Evolutionary conservation across 768 basidiomycete genomes (phyloP).

Genomic region (Hypholoma fasciculare): DNA sequence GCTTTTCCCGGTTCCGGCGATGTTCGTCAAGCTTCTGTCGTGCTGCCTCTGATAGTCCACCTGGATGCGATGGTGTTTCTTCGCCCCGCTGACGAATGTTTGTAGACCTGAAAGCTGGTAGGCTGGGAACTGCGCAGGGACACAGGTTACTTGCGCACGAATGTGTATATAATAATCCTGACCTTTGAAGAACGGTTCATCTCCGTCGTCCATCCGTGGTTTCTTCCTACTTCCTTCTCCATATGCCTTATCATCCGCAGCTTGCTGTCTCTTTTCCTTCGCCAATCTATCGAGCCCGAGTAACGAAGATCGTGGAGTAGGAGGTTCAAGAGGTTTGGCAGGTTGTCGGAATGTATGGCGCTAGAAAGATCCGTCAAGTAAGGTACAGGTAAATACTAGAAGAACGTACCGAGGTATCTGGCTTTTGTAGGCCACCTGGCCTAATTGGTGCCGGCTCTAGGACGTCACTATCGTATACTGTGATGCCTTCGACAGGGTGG

Average conservation of each 20-base stretch:
- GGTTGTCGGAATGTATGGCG: slow-evolving; percentile 82
- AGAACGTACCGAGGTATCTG: slow-evolving; percentile 47
- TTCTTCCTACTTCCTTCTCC: slow-evolving; percentile 63
- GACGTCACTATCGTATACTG: slow-evolving; percentile 77
- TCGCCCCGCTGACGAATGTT: slow-evolving; percentile 75
- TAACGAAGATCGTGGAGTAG: slow-evolving; percentile 75
- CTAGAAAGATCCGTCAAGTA: slow-evolving; percentile 35
- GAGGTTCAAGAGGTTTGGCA: slow-evolving; percentile 69
- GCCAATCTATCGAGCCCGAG: slow-evolving; percentile 90
- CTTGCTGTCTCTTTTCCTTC: slow-evolving; percentile 78
- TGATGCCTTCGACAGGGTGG: slow-evolving; percentile 73
- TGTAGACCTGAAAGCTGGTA: slow-evolving; percentile 58
- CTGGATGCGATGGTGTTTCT: slow-evolving; percentile 93
- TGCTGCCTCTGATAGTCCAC: slow-evolving; percentile 81
- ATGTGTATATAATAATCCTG: not conserved
- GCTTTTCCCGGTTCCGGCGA: slow-evolving; percentile 66
- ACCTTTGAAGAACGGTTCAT: slow-evolving; percentile 90
- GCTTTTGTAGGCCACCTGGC: slow-evolving; percentile 74
- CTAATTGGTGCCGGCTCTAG: slow-evolving; percentile 78
- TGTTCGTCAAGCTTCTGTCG: slow-evolving; percentile 76
- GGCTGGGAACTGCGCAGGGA: slow-evolving; percentile 65
- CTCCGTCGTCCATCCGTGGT: slow-evolving; percentile 57
- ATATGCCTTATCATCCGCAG: slow-evolving; percentile 40
- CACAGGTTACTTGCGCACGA: not conserved
- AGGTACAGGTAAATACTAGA: not conserved